Base-by-base conservation (phyloP, 352 stramenopile species). In the Pythium sukuiense region DNA sequence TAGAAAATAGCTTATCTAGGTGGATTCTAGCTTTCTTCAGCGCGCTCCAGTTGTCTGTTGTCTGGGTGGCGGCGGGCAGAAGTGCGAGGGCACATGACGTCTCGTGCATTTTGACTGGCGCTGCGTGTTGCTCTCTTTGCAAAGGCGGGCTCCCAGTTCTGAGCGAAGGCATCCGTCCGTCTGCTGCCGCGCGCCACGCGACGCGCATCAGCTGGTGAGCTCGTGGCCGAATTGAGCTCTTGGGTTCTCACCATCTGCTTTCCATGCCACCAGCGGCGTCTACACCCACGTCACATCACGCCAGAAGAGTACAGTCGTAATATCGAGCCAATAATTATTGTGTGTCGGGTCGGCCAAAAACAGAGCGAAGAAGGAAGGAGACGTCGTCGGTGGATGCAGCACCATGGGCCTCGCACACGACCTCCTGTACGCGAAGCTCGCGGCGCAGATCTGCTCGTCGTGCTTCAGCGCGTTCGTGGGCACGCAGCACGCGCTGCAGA, bases 381-480 rank as follows among this genome's bases (percentile, higher is more conserved):
- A 46, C 20, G 20, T 24, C 20, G 20, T 24, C 20, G 20, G 57
- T 53, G 50, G 29, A 61, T 60, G 43, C 39, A 16, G 58, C 49
- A 39, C 11, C 50, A 67, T 67, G 61, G 46, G 27, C 6, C 35
- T 54, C 50, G 27, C 53, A 26, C 52, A 57, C 30, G 64, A 75
- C 54, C 57, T 88, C 39, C 60, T 89, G 58, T 83, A 86, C 62
- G 77, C 70, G 41, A 90, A 92, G 61, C 71, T 92, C 48, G 71
- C 76, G 26, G 79, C 84, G 59, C 84, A 92, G 74, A 65, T 89
- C 48, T 77, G 80, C 49, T 92, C 84, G 41, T 84, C 82, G 55
- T 74, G 77, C 60, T 77, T 88, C 63, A 90, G 77, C 63, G 79
- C 77, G 45, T 89, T 90, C 69, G 77, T 92, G 12, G 82, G 80